phyloP scores from a whole-genome alignment of 2,329 filamentous ascomycete species.

The Colletotrichum tropicale region DNA sequence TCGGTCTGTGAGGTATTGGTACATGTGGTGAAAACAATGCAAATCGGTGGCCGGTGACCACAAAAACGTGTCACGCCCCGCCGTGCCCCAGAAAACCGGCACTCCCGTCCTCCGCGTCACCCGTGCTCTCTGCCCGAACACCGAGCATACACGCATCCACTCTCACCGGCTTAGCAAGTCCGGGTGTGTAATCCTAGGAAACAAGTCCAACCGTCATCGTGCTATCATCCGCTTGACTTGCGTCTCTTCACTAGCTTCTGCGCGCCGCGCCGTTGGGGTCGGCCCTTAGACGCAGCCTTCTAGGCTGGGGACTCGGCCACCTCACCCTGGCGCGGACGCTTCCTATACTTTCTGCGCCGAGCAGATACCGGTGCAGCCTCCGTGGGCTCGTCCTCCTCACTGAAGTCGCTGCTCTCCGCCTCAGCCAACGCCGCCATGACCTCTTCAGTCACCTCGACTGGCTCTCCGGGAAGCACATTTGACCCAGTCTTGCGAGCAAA shows the following conservation, averaged over 20 bases:
- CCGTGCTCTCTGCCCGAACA: neutral
- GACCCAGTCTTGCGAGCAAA: slow-evolving; percentile 10
- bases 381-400: neutral
- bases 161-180: neutral
- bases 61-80: neutral
- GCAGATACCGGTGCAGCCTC: neutral
- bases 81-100: neutral
- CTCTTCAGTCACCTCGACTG: neutral
- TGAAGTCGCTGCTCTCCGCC: neutral
- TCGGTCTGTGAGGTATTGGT: neutral
- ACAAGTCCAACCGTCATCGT: neutral
- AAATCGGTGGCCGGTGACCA: neutral
- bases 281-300: neutral
- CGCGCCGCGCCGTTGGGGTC: neutral
- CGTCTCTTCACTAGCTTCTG: neutral
- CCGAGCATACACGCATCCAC: neutral
- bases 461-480: neutral
- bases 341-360: neutral
- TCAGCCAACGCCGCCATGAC: neutral
- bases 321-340: neutral
- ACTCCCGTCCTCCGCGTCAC: neutral
- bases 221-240: neutral
- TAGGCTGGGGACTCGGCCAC: neutral
- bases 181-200: neutral
- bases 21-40: neutral